A percentile compares a stretch with the other conserved stretches of the same genome.
phyloP scores from a whole-genome alignment of 2,329 filamentous ascomycete genomes.

The Mycogone perniciosa region DNA sequence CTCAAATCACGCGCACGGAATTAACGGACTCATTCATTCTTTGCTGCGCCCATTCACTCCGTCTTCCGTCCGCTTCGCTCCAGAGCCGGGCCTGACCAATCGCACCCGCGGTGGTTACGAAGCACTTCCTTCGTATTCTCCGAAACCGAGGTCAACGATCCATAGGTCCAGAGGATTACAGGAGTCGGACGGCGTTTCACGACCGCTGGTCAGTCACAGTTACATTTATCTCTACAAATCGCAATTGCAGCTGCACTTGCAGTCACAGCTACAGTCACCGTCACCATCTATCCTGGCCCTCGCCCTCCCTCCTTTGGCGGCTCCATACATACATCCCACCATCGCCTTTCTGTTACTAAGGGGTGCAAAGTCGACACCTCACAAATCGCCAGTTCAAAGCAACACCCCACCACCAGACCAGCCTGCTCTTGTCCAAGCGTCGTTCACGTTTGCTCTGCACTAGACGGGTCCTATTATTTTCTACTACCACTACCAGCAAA shows the following conservation, averaged over 20 bases:
- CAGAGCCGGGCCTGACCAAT: conserved; percentile 10
- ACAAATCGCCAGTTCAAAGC: too few relatives aligned
- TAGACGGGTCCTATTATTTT: background rate
- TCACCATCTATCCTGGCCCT: background rate
- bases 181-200: background rate
- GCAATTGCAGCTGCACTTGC: background rate
- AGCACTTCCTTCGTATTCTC: conserved; percentile 16
- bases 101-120: conserved; percentile 1
- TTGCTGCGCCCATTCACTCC: background rate
- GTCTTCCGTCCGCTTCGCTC: background rate
- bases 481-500: background rate
- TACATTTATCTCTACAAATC: background rate
- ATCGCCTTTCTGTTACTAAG: too few relatives aligned
- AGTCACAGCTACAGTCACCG: background rate
- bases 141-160: conserved; percentile 13
- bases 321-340: too few relatives aligned
- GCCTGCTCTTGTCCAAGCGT: background rate
- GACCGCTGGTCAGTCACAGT: conserved; percentile 1
- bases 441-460: background rate
- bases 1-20: conserved; percentile 8
- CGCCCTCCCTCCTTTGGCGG: background rate
- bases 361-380: too few relatives aligned
- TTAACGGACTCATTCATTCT: conserved; percentile 10
- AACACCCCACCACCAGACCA: background rate
- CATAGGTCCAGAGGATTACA: background rate